Evolutionary conservation across 108 stramenopile genomes (phyloP), one percentile per base, ranked within the genome.

Genomic region (Skeletonema potamos): DNA sequence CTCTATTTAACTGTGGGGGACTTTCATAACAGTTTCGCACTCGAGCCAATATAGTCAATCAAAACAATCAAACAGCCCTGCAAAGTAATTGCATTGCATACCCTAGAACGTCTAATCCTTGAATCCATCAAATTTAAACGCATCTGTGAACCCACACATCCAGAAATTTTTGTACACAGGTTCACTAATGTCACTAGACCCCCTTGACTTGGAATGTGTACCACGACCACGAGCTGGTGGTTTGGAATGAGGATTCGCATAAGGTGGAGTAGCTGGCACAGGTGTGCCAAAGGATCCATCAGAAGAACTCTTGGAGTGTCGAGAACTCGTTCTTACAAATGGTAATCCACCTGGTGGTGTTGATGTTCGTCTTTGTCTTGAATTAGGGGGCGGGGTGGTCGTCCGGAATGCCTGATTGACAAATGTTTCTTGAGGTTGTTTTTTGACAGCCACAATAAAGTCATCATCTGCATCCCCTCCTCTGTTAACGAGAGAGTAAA

Each of bases 121-220:
- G 54, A 77, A 70, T 39, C 62, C 64, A 27, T 71, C 70, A 78
- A 78, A 78, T 34, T 78, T 76, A 43, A 76, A 76, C 12, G 81
- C 69, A 72, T 82, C 74, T 2, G 81, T 64, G 37, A 82, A 82
- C 1, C 75, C 81, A 62, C 81, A 76, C 81, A 82, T 82, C 75
- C 81, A 82, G 55, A 64, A 72, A 56, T 82, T 82, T 13, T 70
- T 54, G 54, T 82, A 82, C 13, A 76, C 63, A 26, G 77, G 70
- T 39, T 78, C 77, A 34, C 66, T 67, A 17, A 75, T 28, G 62
- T 75, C 74, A 1, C 51, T 37, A 13, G 56, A 64, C 20, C 55
- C 55, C 34, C 51, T 41, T 22, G 58, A 55, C 34, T 64, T 58
- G 28, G 48, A 58, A 9, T 56, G 41, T n/a, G 36, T 32, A 9